Conservation (phyloP, 176 grass and related monocot species). For the Triticum monococcum region DNA sequence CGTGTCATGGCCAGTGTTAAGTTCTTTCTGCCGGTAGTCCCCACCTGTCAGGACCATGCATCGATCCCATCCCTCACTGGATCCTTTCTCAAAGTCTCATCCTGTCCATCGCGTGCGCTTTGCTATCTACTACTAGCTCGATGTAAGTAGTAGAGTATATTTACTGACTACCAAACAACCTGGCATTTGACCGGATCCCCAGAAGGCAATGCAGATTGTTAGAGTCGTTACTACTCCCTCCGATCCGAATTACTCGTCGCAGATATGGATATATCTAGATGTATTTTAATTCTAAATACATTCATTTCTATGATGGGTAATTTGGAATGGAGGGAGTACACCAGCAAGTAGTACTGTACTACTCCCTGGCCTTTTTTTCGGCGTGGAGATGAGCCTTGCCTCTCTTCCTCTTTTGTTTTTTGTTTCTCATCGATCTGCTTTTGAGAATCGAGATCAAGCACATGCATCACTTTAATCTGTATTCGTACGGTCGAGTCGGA, state of each 20-base stretch:
- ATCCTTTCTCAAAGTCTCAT: not conserved
- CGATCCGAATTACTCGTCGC: too few relatives aligned
- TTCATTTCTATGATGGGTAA: too few relatives aligned
- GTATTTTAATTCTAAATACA: too few relatives aligned
- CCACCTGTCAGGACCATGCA: not conserved
- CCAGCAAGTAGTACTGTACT: too few relatives aligned
- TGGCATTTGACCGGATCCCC: slow-evolving; percentile 5
- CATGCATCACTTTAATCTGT: not conserved
- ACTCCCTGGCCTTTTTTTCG: not conserved
- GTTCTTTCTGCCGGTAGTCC: not conserved
- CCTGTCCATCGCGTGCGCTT: not conserved
- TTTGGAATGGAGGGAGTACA: too few relatives aligned
- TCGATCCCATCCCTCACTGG: too few relatives aligned
- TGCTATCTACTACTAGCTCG: not conserved
- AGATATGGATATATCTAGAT: too few relatives aligned
- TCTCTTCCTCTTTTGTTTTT: not conserved
- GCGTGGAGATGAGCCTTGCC: not conserved
- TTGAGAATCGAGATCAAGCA: not conserved
- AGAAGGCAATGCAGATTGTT: not conserved
- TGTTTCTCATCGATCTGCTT: not conserved
- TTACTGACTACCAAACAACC: not conserved
- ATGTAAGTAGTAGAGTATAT: not conserved
- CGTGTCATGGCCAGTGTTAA: not conserved
- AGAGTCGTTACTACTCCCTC: not conserved
- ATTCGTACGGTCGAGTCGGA: not conserved